Evolutionary conservation across 768 basidiomycete genomes (phyloP), one percentile per base, ranked within the genome.

Genomic region (Amanita molliuscula): DNA sequence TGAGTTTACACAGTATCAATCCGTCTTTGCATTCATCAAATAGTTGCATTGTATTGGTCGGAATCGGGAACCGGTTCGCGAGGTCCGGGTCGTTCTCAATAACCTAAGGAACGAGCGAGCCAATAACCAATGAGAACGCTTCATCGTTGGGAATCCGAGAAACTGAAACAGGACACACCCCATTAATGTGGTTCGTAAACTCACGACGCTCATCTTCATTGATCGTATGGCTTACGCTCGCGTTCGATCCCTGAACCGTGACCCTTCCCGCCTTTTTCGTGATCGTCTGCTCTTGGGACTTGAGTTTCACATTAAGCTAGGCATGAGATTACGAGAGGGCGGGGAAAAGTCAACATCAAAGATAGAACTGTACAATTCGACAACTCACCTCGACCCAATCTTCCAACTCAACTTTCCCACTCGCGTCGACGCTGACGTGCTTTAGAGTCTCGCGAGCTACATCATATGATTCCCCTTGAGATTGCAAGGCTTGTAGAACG

Each of bases 161-260:
- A 42, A 45, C 16, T 50, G 18, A 47, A n/a, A 55, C 15, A 15
- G 1, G 20, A 65, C 87, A 55, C 59, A 96, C 95, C 52, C 77
- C 70, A 63, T 99, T 99, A 72, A 99, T 98, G 67, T 99, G 95
- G 61, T 90, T 87, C n/a, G 95, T 98, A 69, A 98, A 98, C 62
- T 95, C 93, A 18, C 78, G 72, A 47, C 91, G 76, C 63, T 97
- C 95, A 63, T 98, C 95, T 65, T 97, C 91, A 70, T 96, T 96
- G 67, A 98, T 85, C 29, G 95, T 95, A 69, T 97, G 95, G 66
- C 87, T 90, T 55, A 91, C 89, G 67, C 94, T 96, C 47, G 89
- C 87, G 58, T 90, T 96, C 3, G 92, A 91, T 51, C 95, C 95
- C 62, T 91, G 82, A 20, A 97, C 90, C 1, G 89, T 90, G 53